Evolutionary conservation across 1,284 basidiomycete species (phyloP).

Genomic region (Papiliotrema fonsecae): DNA sequence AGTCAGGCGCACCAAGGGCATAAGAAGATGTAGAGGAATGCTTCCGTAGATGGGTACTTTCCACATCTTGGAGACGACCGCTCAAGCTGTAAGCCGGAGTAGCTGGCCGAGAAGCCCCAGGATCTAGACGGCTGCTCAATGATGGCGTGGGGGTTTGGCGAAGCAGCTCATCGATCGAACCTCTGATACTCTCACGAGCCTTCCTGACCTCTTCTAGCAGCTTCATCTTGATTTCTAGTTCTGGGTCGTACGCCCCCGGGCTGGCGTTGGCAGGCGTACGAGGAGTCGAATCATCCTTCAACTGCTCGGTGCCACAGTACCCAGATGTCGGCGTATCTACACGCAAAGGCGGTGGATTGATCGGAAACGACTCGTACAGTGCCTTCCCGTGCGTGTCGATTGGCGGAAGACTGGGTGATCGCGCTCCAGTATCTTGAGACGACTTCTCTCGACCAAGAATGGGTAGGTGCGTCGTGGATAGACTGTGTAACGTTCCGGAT

Average conservation of each 20-base stretch:
- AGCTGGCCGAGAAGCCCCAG: background rate
- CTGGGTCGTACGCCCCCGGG: conserved; percentile 17
- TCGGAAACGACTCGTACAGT: conserved; percentile 10
- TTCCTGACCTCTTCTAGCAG: conserved; percentile 42
- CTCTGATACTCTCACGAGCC: conserved; percentile 34
- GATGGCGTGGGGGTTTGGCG: conserved; percentile 14
- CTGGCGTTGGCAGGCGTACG: background rate
- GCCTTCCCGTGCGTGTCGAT: conserved; percentile 6
- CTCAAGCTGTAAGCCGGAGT: background rate
- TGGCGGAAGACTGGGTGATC: background rate
- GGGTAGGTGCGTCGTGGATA: background rate
- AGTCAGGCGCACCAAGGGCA: background rate
- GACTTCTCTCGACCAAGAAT: background rate
- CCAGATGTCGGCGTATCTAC: conserved; percentile 7
- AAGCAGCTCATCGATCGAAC: conserved; percentile 36
- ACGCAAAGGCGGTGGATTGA: conserved; percentile 10
- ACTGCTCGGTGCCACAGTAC: conserved; percentile 11
- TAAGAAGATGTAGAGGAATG: background rate
- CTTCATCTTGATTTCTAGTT: conserved; percentile 34
- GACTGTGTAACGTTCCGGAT: background rate
- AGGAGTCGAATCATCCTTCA: conserved; percentile 6
- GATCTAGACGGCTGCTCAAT: background rate
- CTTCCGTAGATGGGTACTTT: background rate
- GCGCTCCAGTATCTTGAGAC: background rate
- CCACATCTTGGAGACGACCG: no score